These are phyloP conservation scores for Ceratocystis destructans DNA, from an alignment of 2,329 filamentous ascomycete species.

Conservation along the genomic window DNA sequence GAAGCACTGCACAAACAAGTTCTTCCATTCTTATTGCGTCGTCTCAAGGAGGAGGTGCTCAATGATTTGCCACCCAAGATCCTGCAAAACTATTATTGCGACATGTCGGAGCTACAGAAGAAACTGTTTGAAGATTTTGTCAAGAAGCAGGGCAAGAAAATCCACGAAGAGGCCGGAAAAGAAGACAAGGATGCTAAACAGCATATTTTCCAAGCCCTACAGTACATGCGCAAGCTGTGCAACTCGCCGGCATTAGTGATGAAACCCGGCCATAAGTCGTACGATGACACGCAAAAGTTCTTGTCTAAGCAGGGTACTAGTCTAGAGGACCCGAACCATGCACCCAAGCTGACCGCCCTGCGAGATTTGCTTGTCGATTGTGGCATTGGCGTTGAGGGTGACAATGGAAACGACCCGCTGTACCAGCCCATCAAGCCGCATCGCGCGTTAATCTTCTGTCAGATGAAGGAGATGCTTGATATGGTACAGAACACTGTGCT, in stretches of 20 bases:
- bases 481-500: conserved; percentile 95
- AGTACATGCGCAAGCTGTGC: conserved; percentile 99
- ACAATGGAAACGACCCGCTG: conserved; percentile 42
- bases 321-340: conserved; percentile 73
- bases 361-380: conserved; percentile 95
- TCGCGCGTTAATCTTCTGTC: conserved; percentile 90
- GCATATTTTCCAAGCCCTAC: conserved; percentile 96
- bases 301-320: conserved; percentile 66
- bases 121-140: conserved; percentile 94
- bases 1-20: conserved; percentile 99
- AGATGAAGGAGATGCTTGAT: conserved; percentile 99
- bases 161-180: conserved; percentile 68
- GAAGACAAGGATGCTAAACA: conserved; percentile 90
- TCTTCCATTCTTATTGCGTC: conserved; percentile 84
- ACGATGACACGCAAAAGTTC: conserved; percentile 72
- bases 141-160: conserved; percentile 79
- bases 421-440: conserved; percentile 87
- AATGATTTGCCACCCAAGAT: conserved; percentile 97
- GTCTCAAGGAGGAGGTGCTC: conserved; percentile 92
- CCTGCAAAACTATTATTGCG: conserved; percentile 97
- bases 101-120: conserved; percentile 85
- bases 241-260: conserved; percentile 94
- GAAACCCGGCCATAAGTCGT: conserved; percentile 83
- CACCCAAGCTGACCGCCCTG: conserved; percentile 81
- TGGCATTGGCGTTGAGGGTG: conserved; percentile 72